These are phyloP conservation scores for Aspergillus sp. DNA, from an alignment of 2,329 filamentous ascomycete genomes.

Conservation along the genomic window DNA sequence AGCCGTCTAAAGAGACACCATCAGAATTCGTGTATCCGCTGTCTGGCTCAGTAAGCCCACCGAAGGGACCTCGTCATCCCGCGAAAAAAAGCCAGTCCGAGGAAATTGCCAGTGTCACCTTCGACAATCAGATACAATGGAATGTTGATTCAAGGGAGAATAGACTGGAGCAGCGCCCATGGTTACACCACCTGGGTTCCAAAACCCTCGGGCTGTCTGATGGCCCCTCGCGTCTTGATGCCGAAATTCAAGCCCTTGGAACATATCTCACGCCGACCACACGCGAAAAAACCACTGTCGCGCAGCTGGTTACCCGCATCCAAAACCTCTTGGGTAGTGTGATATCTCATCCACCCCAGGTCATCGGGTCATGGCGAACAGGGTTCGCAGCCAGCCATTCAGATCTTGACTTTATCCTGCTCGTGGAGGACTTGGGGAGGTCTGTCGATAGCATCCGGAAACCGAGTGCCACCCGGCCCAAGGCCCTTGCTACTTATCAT, in stretches of 20 bases:
- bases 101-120: too few species aligned
- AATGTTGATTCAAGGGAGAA: conserved; percentile 6
- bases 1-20: background rate
- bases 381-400: conserved; percentile 51
- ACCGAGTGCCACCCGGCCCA: conserved; percentile 30
- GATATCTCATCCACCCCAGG: conserved; percentile 29
- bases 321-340: conserved; percentile 20
- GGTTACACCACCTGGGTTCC: conserved; percentile 24
- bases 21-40: background rate
- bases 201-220: conserved; percentile 6
- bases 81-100: background rate
- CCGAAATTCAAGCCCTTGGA: conserved; percentile 45
- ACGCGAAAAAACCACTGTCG: conserved; percentile 33
- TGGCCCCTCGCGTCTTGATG: conserved; percentile 28
- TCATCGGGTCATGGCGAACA: conserved; percentile 52
- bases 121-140: conserved; percentile 3
- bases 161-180: conserved; percentile 22
- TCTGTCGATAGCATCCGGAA: conserved; percentile 17
- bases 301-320: conserved; percentile 22
- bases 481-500: conserved; percentile 19
- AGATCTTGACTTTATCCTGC: conserved; percentile 49
- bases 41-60: background rate
- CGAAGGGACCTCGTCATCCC: background rate
- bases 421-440: conserved; percentile 20
- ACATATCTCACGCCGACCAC: conserved; percentile 39